Percentiles rank a stretch among this genome's conserved stretches.
These are phyloP conservation scores for Coemansia sp. DNA, from an alignment of 192 early-diverging fungal genomes.

Conservation along the genomic window DNA sequence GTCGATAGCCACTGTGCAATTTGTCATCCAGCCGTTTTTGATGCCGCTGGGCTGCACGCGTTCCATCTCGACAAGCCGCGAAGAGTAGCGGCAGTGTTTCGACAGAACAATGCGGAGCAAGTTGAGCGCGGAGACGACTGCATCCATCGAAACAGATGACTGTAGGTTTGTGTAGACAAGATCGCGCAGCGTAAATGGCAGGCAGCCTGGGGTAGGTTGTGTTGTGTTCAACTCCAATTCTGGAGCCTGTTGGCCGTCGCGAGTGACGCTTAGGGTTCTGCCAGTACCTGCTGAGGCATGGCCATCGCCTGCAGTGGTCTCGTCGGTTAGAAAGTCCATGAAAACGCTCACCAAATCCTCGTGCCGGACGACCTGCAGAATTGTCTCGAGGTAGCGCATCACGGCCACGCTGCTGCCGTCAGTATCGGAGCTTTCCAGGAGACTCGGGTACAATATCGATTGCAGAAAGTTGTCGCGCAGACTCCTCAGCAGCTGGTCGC, in stretches of 20 bases:
- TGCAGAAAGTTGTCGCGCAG: slow-evolving; percentile 79
- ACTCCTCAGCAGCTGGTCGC: slow-evolving; percentile 59
- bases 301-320: slow-evolving; percentile 50
- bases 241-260: background rate
- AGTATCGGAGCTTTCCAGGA: slow-evolving; percentile 84
- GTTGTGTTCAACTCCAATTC: background rate
- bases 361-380: slow-evolving; percentile 72
- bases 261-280: background rate
- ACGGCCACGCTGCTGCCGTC: slow-evolving; percentile 88
- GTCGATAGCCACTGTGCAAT: slow-evolving; percentile 49
- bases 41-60: slow-evolving; percentile 32
- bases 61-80: slow-evolving; percentile 74
- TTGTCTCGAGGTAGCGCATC: slow-evolving; percentile 84
- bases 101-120: slow-evolving; percentile 73
- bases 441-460: slow-evolving; percentile 81
- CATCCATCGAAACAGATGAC: slow-evolving; percentile 77
- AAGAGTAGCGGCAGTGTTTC: slow-evolving; percentile 73
- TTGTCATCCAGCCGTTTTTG: slow-evolving; percentile 50
- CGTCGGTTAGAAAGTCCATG: slow-evolving; percentile 75
- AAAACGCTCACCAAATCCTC: slow-evolving; percentile 72
- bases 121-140: slow-evolving; percentile 81
- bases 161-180: slow-evolving; percentile 84
- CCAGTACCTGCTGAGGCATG: background rate
- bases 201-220: slow-evolving; percentile 12
- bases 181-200: slow-evolving; percentile 73